phyloP scores from a whole-genome alignment of 208 protist genomes.

The Endotrypanum monterogeii region DNA sequence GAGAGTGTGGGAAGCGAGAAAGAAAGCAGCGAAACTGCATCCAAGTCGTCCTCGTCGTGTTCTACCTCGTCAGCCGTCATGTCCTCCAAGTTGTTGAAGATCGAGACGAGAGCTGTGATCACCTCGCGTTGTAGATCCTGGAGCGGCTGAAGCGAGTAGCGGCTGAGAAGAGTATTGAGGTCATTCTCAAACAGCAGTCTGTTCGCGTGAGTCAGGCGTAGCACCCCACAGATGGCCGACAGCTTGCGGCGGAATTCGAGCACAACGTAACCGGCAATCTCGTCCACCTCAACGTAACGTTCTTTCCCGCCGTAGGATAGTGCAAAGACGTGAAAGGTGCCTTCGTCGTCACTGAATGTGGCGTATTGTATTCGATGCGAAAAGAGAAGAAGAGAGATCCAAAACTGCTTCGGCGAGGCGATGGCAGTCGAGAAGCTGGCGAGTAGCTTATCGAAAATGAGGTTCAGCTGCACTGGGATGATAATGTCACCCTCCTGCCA shows the following conservation, averaged over 20 bases:
- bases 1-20: constrained; percentile 39
- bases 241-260: constrained; percentile 73
- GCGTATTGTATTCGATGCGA: constrained; percentile 56
- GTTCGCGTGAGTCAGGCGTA: constrained; percentile 60
- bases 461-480: constrained; percentile 72
- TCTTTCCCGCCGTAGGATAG: constrained; percentile 63
- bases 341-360: constrained; percentile 77
- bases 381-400: constrained; percentile 74
- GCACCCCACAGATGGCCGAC: constrained; percentile 55
- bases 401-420: constrained; percentile 62
- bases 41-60: constrained; percentile 83
- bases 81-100: constrained; percentile 69
- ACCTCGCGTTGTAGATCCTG: constrained; percentile 67
- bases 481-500: constrained; percentile 67
- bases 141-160: constrained; percentile 51
- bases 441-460: constrained; percentile 67
- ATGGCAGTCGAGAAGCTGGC: constrained; percentile 73
- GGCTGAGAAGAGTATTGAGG: constrained; percentile 42
- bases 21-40: constrained; percentile 67
- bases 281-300: constrained; percentile 77
- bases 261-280: constrained; percentile 48
- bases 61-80: constrained; percentile 75
- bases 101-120: constrained; percentile 61
- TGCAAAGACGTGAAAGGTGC: constrained; percentile 71
- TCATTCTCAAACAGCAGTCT: constrained; percentile 60